Evolutionary conservation across 192 early-diverging fungal species (phyloP).

Genomic region (Pilobolus umbonatus): DNA sequence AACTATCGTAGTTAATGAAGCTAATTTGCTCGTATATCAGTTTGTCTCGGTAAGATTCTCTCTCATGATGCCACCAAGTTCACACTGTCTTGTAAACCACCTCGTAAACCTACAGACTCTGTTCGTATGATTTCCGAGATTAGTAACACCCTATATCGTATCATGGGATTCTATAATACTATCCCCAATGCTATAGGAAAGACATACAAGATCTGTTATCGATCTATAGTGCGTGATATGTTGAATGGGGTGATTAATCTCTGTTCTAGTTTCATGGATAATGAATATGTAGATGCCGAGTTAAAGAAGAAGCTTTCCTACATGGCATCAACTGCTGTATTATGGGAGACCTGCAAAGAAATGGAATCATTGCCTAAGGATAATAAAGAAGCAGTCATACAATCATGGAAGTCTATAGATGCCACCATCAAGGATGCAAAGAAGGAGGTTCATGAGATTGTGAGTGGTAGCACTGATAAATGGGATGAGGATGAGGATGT

Average conservation of each 20-base stretch:
- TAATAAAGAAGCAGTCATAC: constrained; percentile 21
- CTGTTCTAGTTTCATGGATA: constrained; percentile 12
- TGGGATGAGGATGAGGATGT: constrained; percentile 22
- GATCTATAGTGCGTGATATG: neutral
- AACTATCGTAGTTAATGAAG: neutral
- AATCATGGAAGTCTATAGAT: constrained; percentile 8
- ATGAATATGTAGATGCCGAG: constrained; percentile 11
- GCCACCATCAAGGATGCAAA: constrained; percentile 25
- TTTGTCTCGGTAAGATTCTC: constrained; percentile 20
- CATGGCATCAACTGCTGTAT: constrained; percentile 26
- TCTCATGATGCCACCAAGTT: constrained; percentile 33
- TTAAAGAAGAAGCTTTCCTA: constrained; percentile 11
- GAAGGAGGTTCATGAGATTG: constrained; percentile 19
- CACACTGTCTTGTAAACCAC: constrained; percentile 32
- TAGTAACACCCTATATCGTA: constrained; percentile 20
- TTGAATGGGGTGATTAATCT: constrained; percentile 17
- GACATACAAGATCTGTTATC: constrained; percentile 3
- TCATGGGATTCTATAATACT: constrained; percentile 27
- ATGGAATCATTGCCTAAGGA: constrained; percentile 2
- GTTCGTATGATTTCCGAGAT: constrained; percentile 22
- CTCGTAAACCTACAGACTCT: constrained; percentile 21
- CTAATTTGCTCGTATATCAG: neutral
- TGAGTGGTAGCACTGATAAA: constrained; percentile 12
- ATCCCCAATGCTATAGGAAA: constrained; percentile 11
- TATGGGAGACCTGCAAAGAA: constrained; percentile 24